Evolutionary conservation across 139 green algal species (phyloP), one percentile per base, ranked within the genome.

Genomic region (Raphidocelis subcapitata): DNA sequence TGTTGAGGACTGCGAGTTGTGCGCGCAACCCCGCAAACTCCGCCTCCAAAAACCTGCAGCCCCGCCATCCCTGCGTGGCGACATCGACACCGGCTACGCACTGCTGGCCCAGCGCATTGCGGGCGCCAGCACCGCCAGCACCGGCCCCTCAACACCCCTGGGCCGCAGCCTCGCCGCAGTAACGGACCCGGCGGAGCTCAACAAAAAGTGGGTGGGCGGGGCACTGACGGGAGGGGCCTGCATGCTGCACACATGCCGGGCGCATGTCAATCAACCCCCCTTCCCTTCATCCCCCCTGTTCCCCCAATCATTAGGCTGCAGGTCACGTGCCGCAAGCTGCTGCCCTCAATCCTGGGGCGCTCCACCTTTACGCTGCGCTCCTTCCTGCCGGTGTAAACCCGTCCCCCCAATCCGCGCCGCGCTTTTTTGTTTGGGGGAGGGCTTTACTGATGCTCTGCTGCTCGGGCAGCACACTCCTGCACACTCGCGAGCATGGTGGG

Each of bases 291-390:
- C 41, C 41, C 16, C 29, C 20, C 10, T 54, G 61, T 37, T 65
- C 14, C 44, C 20, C 1, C n/a, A 28, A 12, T 1, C n/a, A 15
- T 5, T 60, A 76, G 70, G 70, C 33, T 80, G 66, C 66, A 75
- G 52, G 61, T 65, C 32, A 71, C 69, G n/a, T 75, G 76, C 28
- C 64, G 76, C 46, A 77, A 68, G 31, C 54, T 69, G 14, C 62
- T 73, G 14, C 36, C 20, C 1, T 63, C 46, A 20, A 61, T 82
- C 62, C 41, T 73, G 44, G 69, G 63, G 54, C 44, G 65, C 23
- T 73, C 73, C 5, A 44, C 63, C 2, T 78, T 72, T 35, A 73
- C 72, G 15, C 2, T 72, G n/a, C 26, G 72, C 28, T 44, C 51
- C 44, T 33, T 78, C 32, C 36, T 78, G 31, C 46, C 37, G 51